A percentile compares a stretch with the other conserved stretches of the same genome.
Conservation (phyloP, 192 early-diverging fungal genomes). For the Piromyces finnis region DNA sequence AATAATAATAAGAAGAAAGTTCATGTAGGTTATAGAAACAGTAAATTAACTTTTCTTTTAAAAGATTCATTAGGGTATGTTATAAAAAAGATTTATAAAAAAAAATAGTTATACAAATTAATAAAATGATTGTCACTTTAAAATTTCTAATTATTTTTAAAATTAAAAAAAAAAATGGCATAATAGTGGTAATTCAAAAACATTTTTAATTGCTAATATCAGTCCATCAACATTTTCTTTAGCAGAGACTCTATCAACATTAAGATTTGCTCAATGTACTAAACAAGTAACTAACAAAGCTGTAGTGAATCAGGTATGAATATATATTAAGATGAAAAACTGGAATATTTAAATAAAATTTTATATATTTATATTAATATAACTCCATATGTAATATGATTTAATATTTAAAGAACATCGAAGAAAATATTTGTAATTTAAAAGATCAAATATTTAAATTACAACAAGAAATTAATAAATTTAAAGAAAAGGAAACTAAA, state of each 20-base stretch:
- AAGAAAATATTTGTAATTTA: not conserved
- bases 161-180: not conserved
- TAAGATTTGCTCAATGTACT: conserved; percentile 48
- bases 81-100: not conserved
- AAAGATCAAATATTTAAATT: not conserved
- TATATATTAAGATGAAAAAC: too few relatives aligned
- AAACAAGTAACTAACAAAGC: conserved; percentile 39
- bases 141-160: not conserved
- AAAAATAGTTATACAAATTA: too few relatives aligned
- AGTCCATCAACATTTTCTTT: not conserved
- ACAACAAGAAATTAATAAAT: not conserved
- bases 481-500: not conserved
- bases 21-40: conserved; percentile 34
- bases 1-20: conserved; percentile 17
- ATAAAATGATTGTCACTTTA: too few relatives aligned
- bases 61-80: conserved; percentile 53
- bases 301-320: not conserved
- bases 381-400: too few relatives aligned
- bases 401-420: not conserved
- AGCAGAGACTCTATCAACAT: conserved; percentile 35
- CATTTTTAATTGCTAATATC: conserved; percentile 13
- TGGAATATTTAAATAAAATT: too few relatives aligned
- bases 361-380: too few relatives aligned
- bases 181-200: not conserved
- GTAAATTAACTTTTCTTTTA: conserved; percentile 46